phyloP scores from a whole-genome alignment of 768 basidiomycete genomes.

The Pleurotus citrinopileatus region DNA sequence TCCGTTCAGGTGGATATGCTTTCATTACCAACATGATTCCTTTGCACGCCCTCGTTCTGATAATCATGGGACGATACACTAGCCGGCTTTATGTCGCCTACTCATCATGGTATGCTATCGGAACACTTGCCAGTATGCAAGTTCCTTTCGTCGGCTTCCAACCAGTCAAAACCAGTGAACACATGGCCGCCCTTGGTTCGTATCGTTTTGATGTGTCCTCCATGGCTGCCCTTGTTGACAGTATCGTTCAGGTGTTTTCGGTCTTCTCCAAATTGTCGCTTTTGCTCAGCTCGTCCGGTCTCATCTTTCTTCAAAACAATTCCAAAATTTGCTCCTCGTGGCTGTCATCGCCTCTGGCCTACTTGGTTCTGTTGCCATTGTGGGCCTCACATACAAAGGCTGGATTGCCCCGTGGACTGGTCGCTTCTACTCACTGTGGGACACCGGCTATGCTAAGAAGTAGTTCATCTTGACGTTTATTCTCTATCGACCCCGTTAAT shows the following conservation, averaged over 20 bases:
- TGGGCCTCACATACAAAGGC: conserved; percentile 84
- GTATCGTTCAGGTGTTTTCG: conserved; percentile 74
- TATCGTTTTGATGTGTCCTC: conserved; percentile 4
- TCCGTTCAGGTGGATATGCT: conserved; percentile 79
- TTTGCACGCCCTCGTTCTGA: conserved; percentile 88
- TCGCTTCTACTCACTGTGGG: conserved; percentile 98
- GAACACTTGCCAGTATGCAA: conserved; percentile 97
- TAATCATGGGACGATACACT: conserved; percentile 95
- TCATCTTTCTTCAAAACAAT: conserved; percentile 89
- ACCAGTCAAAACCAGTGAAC: conserved; percentile 95
- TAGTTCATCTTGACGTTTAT: conserved; percentile 29
- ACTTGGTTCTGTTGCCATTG: conserved; percentile 70
- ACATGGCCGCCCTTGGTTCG: conserved; percentile 95
- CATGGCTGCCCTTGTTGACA: conserved; percentile 11
- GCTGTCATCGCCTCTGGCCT: conserved; percentile 69
- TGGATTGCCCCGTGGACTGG: conserved; percentile 99
- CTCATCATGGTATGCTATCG: conserved; percentile 97
- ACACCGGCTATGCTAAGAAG: conserved; percentile 99
- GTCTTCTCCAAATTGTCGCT: conserved; percentile 92
- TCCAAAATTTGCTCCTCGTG: conserved; percentile 74
- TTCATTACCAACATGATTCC: conserved; percentile 99
- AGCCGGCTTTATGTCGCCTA: conserved; percentile 92
- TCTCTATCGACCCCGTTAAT: conserved; percentile 10
- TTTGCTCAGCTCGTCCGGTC: conserved; percentile 88
- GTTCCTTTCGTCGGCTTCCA: conserved; percentile 99